These are phyloP conservation scores for Lepidium aucheri DNA, from an alignment of 345 rosid genomes.

Conservation along the genomic window DNA sequence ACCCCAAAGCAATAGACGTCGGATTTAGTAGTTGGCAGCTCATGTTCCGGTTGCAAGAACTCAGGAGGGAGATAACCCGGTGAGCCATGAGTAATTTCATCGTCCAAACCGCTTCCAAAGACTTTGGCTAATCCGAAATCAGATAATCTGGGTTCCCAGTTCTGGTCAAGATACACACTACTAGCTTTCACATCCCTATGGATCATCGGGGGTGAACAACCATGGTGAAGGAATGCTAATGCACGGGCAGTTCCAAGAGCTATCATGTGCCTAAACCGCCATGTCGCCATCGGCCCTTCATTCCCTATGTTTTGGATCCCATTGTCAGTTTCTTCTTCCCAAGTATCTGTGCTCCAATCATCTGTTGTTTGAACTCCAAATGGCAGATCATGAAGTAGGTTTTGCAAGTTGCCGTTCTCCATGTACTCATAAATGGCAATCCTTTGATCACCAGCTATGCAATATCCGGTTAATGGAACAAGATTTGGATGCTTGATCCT, in stretches of 20 bases:
- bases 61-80: constrained; percentile 88
- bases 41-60: constrained; percentile 45
- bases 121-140: constrained; percentile 84
- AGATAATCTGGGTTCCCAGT: constrained; percentile 78
- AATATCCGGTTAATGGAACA: constrained; percentile 83
- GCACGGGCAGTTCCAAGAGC: constrained; percentile 92
- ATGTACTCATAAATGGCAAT: constrained; percentile 91
- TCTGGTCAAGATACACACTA: constrained; percentile 75
- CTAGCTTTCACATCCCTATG: constrained; percentile 90
- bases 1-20: constrained; percentile 93
- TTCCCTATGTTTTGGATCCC: constrained; percentile 59
- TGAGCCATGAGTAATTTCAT: constrained; percentile 56
- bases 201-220: constrained; percentile 82
- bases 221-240: constrained; percentile 88
- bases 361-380: constrained; percentile 72
- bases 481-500: constrained; percentile 83
- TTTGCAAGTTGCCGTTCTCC: constrained; percentile 96
- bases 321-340: constrained; percentile 64
- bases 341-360: constrained; percentile 82
- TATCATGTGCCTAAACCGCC: constrained; percentile 77
- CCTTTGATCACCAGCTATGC: constrained; percentile 92
- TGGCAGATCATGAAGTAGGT: constrained; percentile 77
- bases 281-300: constrained; percentile 57
- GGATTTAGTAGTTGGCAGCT: constrained; percentile 65
- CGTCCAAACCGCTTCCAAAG: constrained; percentile 66